phyloP scores from a whole-genome alignment of 1,284 basidiomycete species.

The Puccinia triticina region DNA sequence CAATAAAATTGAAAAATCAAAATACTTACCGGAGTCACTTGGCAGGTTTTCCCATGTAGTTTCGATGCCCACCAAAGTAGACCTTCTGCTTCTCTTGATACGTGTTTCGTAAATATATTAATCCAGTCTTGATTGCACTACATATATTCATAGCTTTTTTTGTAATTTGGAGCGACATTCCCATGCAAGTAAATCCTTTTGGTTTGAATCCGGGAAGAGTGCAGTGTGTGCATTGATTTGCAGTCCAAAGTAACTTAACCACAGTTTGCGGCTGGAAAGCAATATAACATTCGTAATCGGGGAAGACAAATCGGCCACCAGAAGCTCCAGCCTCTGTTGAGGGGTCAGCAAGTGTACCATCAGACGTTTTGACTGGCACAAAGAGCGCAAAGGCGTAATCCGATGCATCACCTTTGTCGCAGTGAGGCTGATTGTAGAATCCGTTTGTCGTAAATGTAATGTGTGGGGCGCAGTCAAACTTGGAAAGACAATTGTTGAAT shows the following conservation, averaged over 20 bases:
- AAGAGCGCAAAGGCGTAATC: background rate
- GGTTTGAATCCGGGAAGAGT: background rate
- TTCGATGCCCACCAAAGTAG: too few relatives aligned
- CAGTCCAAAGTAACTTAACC: background rate
- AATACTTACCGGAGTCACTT: too few relatives aligned
- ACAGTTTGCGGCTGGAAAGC: background rate
- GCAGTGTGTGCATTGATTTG: background rate
- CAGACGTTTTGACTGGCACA: background rate
- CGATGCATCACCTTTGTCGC: background rate
- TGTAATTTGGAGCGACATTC: background rate
- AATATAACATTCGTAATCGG: background rate
- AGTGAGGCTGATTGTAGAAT: background rate
- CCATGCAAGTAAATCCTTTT: background rate
- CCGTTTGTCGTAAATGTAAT: background rate
- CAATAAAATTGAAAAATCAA: too few relatives aligned
- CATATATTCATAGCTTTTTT: background rate
- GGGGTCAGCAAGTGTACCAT: background rate
- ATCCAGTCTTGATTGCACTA: background rate
- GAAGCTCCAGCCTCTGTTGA: background rate
- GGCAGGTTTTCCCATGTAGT: too few relatives aligned
- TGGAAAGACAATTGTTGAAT: too few relatives aligned
- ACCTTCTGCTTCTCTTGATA: too few relatives aligned
- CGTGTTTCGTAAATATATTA: background rate
- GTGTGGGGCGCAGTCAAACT: background rate
- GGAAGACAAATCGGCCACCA: background rate